These are phyloP conservation scores for Gracilaria gracilis DNA, from an alignment of 23 red algal genomes.

Conservation along the genomic window DNA sequence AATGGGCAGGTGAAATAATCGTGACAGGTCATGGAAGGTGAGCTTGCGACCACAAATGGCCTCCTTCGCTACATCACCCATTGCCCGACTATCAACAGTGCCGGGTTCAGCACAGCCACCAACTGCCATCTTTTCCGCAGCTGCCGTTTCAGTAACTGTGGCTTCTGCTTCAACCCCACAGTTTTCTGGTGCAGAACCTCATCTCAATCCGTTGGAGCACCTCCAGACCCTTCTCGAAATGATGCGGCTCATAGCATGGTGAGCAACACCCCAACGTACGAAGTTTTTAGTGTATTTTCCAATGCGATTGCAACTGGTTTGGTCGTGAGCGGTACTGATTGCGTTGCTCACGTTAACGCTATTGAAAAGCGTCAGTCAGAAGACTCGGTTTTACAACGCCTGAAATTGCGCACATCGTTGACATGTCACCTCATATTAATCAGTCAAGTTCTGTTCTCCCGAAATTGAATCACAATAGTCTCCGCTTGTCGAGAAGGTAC, in stretches of 20 bases:
- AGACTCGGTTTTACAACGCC: slow-evolving; percentile 11
- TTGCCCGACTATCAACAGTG: slow-evolving; percentile 26
- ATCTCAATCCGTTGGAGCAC: neutral
- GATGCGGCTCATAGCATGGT: slow-evolving; percentile 60
- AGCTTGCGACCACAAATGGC: slow-evolving; percentile 17
- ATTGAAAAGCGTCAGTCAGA: slow-evolving; percentile 35
- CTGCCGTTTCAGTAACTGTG: neutral
- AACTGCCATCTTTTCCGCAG: neutral
- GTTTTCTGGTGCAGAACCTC: neutral
- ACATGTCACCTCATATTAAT: slow-evolving; percentile 69
- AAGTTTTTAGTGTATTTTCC: slow-evolving; percentile 74
- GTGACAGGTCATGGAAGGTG: slow-evolving; percentile 55
- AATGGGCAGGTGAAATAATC: slow-evolving; percentile 85
- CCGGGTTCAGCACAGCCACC: slow-evolving; percentile 7
- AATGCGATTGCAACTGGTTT: slow-evolving; percentile 81
- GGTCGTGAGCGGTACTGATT: slow-evolving; percentile 78
- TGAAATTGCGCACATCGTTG: slow-evolving; percentile 60
- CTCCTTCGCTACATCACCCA: slow-evolving; percentile 35
- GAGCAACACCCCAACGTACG: slow-evolving; percentile 38
- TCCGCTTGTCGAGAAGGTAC: slow-evolving; percentile 82
- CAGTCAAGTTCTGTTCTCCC: slow-evolving; percentile 81
- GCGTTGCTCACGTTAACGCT: slow-evolving; percentile 73
- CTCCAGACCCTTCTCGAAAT: slow-evolving; percentile 19
- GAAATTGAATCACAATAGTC: slow-evolving; percentile 65
- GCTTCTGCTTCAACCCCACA: neutral